Conservation (phyloP, 83 land plant genomes). For the Larix sibirica region DNA sequence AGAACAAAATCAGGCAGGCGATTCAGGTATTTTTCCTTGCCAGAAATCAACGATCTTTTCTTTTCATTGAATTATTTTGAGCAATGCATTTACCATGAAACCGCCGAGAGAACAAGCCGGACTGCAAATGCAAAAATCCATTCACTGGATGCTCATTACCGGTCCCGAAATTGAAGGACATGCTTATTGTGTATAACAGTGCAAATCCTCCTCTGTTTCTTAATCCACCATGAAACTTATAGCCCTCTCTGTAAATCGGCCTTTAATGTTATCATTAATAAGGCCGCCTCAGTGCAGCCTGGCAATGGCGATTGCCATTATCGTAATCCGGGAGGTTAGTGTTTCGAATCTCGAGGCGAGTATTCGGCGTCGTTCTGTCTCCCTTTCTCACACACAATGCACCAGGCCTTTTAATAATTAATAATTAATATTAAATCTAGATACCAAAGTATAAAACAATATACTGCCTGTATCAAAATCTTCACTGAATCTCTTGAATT, state of each 20-base stretch:
- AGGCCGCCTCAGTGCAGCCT: not conserved
- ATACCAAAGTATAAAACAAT: too few relatives aligned
- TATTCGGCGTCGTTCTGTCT: not conserved
- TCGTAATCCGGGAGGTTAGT: not conserved
- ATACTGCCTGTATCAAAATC: too few relatives aligned
- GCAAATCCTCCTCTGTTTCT: not conserved
- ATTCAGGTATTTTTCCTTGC: too few relatives aligned
- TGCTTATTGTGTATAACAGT: not conserved
- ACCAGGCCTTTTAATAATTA: not conserved
- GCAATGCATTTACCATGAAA: not conserved
- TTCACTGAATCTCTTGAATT: too few relatives aligned
- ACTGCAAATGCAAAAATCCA: not conserved
- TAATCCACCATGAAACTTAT: not conserved
- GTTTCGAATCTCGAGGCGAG: constrained; percentile 7
- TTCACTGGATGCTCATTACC: not conserved
- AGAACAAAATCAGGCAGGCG: not conserved
- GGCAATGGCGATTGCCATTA: not conserved
- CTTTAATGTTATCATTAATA: too few relatives aligned
- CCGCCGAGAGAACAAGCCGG: not conserved
- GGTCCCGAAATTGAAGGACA: constrained; percentile 10
- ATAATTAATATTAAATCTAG: not conserved
- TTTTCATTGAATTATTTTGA: too few relatives aligned
- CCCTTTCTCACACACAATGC: not conserved
- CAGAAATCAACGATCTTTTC: too few relatives aligned
- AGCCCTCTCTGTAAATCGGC: not conserved